phyloP scores from a whole-genome alignment of 2,329 filamentous ascomycete species.

The Neospermospora avenae region DNA sequence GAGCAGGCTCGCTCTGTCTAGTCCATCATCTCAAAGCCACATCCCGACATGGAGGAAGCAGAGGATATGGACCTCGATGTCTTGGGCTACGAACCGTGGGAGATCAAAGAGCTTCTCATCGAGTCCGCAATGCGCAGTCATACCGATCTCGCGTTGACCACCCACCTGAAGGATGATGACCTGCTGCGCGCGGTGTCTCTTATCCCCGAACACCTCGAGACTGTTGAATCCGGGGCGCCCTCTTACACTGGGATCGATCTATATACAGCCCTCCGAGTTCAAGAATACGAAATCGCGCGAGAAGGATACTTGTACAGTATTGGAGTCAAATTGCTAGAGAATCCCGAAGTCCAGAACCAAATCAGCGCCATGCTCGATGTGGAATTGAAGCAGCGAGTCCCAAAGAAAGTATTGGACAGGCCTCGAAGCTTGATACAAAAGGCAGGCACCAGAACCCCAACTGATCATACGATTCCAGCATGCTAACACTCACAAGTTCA shows the following conservation, averaged over 20 bases:
- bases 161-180: background rate
- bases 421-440: background rate
- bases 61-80: background rate
- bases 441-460: background rate
- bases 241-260: slow-evolving; percentile 6
- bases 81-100: background rate
- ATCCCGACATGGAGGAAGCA: background rate
- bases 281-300: background rate
- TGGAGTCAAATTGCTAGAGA: background rate
- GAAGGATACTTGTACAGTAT: background rate
- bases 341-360: background rate
- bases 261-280: background rate
- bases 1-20: too few species aligned
- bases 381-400: background rate
- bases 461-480: background rate
- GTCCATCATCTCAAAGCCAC: background rate
- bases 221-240: background rate
- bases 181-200: background rate
- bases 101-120: slow-evolving; percentile 10
- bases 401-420: background rate
- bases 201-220: background rate
- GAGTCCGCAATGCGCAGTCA: background rate
- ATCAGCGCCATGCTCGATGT: background rate
- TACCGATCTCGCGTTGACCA: background rate
- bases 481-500: background rate